Evolutionary conservation across 257 asterid genomes (phyloP).

Genomic region (Penstemon newberryi): DNA sequence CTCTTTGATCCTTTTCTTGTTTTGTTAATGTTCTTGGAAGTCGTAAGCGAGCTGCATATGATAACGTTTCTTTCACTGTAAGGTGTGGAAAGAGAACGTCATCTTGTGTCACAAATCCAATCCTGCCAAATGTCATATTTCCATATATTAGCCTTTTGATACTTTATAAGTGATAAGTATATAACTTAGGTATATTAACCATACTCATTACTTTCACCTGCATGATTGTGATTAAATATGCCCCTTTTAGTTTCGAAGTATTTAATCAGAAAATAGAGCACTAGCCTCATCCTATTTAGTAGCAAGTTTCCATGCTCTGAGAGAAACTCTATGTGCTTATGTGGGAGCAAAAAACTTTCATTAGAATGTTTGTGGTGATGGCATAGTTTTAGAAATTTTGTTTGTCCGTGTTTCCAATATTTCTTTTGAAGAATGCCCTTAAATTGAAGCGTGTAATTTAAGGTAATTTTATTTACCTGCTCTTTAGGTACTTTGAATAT

Average conservation of each 20-base stretch:
- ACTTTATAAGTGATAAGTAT: too few relatives aligned
- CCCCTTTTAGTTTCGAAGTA: too few relatives aligned
- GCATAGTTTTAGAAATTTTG: too few relatives aligned
- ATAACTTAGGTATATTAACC: too few relatives aligned
- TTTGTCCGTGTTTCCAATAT: not conserved
- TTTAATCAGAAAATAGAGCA: too few relatives aligned
- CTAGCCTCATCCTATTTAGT: too few relatives aligned
- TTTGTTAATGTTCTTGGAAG: slow-evolving; percentile 64
- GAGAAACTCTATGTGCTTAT: too few relatives aligned
- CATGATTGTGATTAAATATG: too few relatives aligned
- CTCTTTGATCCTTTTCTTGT: slow-evolving; percentile 75
- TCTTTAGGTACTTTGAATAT: slow-evolving; percentile 73
- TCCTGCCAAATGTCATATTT: slow-evolving; percentile 50
- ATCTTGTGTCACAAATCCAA: slow-evolving; percentile 98
- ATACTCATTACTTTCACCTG: too few relatives aligned
- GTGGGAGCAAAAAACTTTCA: too few relatives aligned
- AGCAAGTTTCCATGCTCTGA: too few relatives aligned
- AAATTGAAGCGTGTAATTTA: not conserved
- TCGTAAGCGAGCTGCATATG: slow-evolving; percentile 78
- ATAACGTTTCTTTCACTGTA: slow-evolving; percentile 81
- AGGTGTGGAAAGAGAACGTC: slow-evolving; percentile 95
- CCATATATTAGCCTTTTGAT: not conserved
- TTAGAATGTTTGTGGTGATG: too few relatives aligned
- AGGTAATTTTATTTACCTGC: slow-evolving; percentile 51
- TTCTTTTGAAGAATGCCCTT: not conserved